Evolutionary conservation across 768 basidiomycete species (phyloP).

Genomic region (Pleurotus cornucopiae): DNA sequence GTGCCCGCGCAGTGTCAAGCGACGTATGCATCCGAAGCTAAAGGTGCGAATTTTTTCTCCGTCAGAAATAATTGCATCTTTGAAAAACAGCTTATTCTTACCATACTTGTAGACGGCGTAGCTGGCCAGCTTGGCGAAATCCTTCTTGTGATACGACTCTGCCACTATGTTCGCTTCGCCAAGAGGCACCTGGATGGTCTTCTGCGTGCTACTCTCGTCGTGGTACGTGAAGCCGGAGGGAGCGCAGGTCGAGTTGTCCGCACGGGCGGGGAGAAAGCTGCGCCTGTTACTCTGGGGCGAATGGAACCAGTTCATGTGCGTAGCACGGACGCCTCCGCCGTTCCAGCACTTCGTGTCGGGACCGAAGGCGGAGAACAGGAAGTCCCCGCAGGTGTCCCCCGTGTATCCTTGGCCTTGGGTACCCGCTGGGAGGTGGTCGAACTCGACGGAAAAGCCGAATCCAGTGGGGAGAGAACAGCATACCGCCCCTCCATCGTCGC

Average conservation of each 20-base stretch:
- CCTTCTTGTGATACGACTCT: not conserved
- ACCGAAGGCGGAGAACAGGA: constrained; percentile 2
- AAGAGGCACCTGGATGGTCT: not conserved
- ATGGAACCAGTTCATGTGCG: constrained; percentile 6
- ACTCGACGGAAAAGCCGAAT: not conserved
- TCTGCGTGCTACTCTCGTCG: not conserved
- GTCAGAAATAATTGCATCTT: not conserved
- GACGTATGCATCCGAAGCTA: too few species aligned
- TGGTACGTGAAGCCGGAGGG: not conserved
- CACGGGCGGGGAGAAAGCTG: not conserved
- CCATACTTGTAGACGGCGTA: not conserved
- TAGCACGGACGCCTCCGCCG: not conserved
- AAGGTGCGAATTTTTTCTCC: too few species aligned
- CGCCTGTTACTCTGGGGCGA: not conserved
- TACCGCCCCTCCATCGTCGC: not conserved
- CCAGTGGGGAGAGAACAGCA: constrained; percentile 2
- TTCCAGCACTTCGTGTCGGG: not conserved
- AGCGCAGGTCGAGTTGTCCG: not conserved
- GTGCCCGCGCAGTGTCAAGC: too few species aligned
- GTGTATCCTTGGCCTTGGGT: constrained; percentile 6
- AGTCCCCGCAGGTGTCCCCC: not conserved
- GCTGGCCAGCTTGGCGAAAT: not conserved
- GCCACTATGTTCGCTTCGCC: not conserved
- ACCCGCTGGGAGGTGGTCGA: not conserved
- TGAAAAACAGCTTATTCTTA: not conserved